Percentiles rank a stretch among this genome's conserved stretches.
phyloP scores from a whole-genome alignment of 352 stramenopile genomes.

The Pythium phragmiticola region DNA sequence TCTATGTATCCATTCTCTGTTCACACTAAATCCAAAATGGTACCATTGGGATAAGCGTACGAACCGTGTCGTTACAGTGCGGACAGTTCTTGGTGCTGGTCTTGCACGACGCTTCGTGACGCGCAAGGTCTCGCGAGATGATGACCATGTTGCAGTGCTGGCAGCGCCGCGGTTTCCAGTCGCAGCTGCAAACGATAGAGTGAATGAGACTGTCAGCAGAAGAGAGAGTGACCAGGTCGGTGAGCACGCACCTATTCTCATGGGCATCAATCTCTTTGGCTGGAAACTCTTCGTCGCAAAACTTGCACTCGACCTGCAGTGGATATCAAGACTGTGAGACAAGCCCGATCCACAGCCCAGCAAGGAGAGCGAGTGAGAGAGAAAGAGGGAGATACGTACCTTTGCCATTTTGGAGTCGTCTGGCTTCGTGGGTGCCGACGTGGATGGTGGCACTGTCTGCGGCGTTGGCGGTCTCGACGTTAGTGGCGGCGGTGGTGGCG shows the following conservation, averaged over 20 bases:
- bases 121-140: conserved; percentile 56
- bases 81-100: conserved; percentile 58
- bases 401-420: conserved; percentile 2
- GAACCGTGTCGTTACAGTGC: conserved; percentile 67
- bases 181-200: conserved; percentile 38
- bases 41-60: neutral
- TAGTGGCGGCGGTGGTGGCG: conserved; percentile 12
- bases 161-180: conserved; percentile 77
- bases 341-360: neutral
- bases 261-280: conserved; percentile 52
- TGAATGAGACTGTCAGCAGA: neutral
- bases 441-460: neutral
- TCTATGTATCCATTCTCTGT: conserved; percentile 28
- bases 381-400: neutral
- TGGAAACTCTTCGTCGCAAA: conserved; percentile 75
- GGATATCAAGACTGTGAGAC: too few species aligned
- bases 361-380: neutral
- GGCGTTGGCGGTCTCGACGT: neutral
- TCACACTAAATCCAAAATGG: neutral
- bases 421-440: conserved; percentile 1
- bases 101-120: conserved; percentile 71
- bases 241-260: conserved; percentile 46
- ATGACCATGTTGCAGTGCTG: conserved; percentile 86
- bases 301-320: conserved; percentile 67
- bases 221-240: neutral